Evolutionary conservation across 2,329 filamentous ascomycete genomes (phyloP), one percentile per base, ranked within the genome.

Genomic region (Aspergillus sclerotialis): DNA sequence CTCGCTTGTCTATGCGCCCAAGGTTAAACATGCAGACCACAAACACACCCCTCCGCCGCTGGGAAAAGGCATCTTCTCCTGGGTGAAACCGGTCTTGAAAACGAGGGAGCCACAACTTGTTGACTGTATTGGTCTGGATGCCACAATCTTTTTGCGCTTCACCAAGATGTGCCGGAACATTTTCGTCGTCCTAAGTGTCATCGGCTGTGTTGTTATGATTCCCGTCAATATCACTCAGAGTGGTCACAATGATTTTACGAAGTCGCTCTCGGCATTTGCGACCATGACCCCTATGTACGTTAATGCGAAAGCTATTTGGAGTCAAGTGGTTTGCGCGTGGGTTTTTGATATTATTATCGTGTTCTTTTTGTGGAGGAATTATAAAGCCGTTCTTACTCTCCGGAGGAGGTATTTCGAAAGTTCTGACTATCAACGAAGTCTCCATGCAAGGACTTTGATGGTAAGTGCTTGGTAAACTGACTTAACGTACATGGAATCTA

Each of bases 141-240:
- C 89, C 7, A 83, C 84, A 7, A 67, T 98, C 30, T 96, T 98
- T 59, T 69, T 98, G 45, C 81, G 90, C 33, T 89, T 95, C 52
- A 77, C 81, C 32, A 75, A 80, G 46, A 96, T 98, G 92, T 85
- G 85, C 55, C 80, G 92, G 40, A 92, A 94, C 57, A 84, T 96
- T 44, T 94, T 96, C 56, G 55, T 84, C 17, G 64, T 76, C 6
- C 65, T 95, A 36, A 75, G 80, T 17, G 44, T 94, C 5, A 60
- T 93, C 19, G 87, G 84, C 12, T 82, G 85, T 45, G 71, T 70
- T 33, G 76, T 96, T 39, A 71, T 95, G 44, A 79, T 95, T 25
- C 92, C 92, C 0, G 67, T 93, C 50, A 90, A 94, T 53, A 62
- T 85, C 39, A 65, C 67, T 6, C 65, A 73, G 36, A 73, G 69